phyloP scores from a whole-genome alignment of 768 basidiomycete species.

The Postia placenta region DNA sequence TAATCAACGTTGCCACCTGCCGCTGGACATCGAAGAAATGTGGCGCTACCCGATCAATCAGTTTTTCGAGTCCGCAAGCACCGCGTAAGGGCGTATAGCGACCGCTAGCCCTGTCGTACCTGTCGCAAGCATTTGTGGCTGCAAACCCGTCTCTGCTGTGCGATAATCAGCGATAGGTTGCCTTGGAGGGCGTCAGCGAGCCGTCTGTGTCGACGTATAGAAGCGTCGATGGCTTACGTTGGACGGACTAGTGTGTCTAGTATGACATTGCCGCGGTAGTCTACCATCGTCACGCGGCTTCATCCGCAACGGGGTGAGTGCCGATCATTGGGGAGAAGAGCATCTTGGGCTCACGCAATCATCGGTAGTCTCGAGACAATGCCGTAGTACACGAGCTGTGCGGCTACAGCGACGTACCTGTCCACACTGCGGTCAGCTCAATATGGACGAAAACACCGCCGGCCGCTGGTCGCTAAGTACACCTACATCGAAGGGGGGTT shows the following conservation, averaged over 20 bases:
- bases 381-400: constrained; percentile 38
- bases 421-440: neutral
- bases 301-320: neutral
- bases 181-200: constrained; percentile 21
- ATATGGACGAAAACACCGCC: neutral
- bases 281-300: constrained; percentile 46
- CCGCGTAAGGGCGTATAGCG: neutral
- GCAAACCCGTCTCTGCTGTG: constrained; percentile 39
- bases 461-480: neutral
- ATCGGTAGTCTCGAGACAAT: constrained; percentile 38
- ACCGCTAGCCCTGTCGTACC: constrained; percentile 24
- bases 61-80: neutral
- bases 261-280: constrained; percentile 40
- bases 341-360: constrained; percentile 39
- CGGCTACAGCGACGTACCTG: constrained; percentile 44
- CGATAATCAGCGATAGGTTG: constrained; percentile 43
- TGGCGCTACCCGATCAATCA: constrained; percentile 30
- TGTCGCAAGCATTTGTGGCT: constrained; percentile 30
- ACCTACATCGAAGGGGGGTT: neutral
- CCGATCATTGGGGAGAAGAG: constrained; percentile 1
- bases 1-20: constrained; percentile 36
- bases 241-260: constrained; percentile 49
- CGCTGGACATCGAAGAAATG: constrained; percentile 42
- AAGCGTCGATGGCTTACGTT: constrained; percentile 33
- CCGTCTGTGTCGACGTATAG: no score